Base-by-base conservation (phyloP, 352 stramenopile genomes). In the Globisporangium nagaii region DNA sequence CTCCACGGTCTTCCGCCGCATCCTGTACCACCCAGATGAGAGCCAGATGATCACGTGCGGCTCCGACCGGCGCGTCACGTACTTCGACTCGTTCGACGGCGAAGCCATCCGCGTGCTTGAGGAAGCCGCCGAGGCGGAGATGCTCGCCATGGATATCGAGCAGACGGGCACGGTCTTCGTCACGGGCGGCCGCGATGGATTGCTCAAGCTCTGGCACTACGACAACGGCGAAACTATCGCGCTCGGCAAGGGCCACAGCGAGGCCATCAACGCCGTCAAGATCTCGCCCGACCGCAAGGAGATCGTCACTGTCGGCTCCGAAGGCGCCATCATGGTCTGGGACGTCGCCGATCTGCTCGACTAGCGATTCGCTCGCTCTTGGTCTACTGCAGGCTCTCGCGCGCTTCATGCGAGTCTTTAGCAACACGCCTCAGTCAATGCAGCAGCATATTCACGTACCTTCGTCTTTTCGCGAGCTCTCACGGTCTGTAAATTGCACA, bases 271-370 rank as follows among this genome's bases (percentile, higher is more conserved):
- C 46, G 84, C 85, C 19, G 88, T 98, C 32, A 92, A 89, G 52
- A 93, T 98, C 47, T 96, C 86, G 19, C 95, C 96, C 8, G 94
- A 98, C 66, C 73, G 96, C 46, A 86, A 84, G 15, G 87, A 85
- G 40, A 84, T 98, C 44, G 90, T 98, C 12, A 97, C 88, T 2
- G 96, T 98, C 37, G 96, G 95, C 24, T 78, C 79, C 3, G 95
- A 98, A 58, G 96, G 96, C 15, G 95, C 88, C 11, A 94, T 99
- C 66, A 98, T 98, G 70, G 90, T 99, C 61, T 99, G 96, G 96
- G 75, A 90, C 58, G 86, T 97, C 69, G 72, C 65, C 2, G 55
- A 69, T 43, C 40, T 85, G 25, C 66, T 81, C 35, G n/a, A n/a
- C n/a, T n/a, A n/a, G n/a, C n/a, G n/a, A n/a, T n/a, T n/a, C n/a